These are phyloP conservation scores for Daldinia grandis DNA, from an alignment of 495 filamentous ascomycete genomes.

Conservation along the genomic window DNA sequence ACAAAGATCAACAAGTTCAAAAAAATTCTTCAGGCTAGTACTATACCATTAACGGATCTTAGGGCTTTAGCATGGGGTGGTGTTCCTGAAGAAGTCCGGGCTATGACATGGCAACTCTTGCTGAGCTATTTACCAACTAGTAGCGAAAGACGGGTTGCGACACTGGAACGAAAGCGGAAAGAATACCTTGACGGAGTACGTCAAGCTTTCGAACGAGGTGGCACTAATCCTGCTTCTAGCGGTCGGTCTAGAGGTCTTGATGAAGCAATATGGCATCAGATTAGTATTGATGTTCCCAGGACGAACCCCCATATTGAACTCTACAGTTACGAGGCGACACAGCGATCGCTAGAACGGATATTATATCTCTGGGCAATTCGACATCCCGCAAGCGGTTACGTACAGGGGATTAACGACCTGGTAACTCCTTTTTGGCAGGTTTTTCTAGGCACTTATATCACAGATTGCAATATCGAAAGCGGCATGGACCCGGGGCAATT, in stretches of 20 bases:
- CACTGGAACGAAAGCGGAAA: conserved; percentile 92
- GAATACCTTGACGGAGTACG: conserved; percentile 96
- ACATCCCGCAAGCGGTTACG: conserved; percentile 96
- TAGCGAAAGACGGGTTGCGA: conserved; percentile 87
- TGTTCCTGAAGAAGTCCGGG: conserved; percentile 90
- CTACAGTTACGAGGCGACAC: conserved; percentile 95
- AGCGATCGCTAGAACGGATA: conserved; percentile 91
- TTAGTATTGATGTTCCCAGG: conserved; percentile 96
- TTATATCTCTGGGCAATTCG: conserved; percentile 97
- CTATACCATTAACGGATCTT: conserved; percentile 84
- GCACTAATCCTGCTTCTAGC: conserved; percentile 41
- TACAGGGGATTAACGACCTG: conserved; percentile 98
- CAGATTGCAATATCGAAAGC: conserved; percentile 86
- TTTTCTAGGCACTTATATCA: conserved; percentile 92
- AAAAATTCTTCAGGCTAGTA: conserved; percentile 87
- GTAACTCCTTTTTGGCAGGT: conserved; percentile 98
- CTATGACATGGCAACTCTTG: conserved; percentile 97
- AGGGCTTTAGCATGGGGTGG: conserved; percentile 90
- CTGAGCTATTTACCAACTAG: conserved; percentile 95
- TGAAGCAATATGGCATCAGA: conserved; percentile 97
- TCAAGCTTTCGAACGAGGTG: conserved; percentile 87
- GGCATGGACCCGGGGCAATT: conserved; percentile 97
- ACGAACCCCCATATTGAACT: conserved; percentile 95
- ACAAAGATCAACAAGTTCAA: conserved; percentile 99
- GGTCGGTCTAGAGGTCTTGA: conserved; percentile 80